phyloP scores from a whole-genome alignment of 1,139 yeast genomes.

The Blastobotrys elegans region DNA sequence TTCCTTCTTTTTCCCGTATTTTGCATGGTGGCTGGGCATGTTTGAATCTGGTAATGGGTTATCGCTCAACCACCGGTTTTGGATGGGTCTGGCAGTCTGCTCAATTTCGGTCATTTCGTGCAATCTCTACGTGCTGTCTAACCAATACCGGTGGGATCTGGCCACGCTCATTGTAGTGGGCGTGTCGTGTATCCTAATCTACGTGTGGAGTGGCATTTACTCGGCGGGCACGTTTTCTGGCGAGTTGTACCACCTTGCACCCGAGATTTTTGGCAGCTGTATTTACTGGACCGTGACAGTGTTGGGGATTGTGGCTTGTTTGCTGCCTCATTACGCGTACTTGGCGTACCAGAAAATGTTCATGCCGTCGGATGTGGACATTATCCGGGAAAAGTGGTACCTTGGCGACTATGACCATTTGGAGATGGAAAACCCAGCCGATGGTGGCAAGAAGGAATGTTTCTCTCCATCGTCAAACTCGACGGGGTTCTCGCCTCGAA shows the following conservation, averaged over 20 bases:
- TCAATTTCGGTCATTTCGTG: constrained; percentile 76
- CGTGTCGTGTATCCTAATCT: constrained; percentile 62
- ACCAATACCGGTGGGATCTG: constrained; percentile 96
- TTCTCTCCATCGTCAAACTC: constrained; percentile 9
- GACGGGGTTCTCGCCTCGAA: constrained; percentile 1
- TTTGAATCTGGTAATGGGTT: constrained; percentile 60
- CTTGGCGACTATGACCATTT: constrained; percentile 22
- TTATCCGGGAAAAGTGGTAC: constrained; percentile 61
- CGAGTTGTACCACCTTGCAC: constrained; percentile 74
- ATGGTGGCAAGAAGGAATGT: constrained; percentile 8
- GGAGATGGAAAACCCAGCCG: constrained; percentile 8
- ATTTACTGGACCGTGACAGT: constrained; percentile 80
- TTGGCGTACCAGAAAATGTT: constrained; percentile 59
- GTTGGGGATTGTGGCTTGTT: constrained; percentile 64
- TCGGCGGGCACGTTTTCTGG: constrained; percentile 53
- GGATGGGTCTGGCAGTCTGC: constrained; percentile 78
- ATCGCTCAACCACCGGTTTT: constrained; percentile 74
- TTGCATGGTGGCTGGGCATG: constrained; percentile 52
- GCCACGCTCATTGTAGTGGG: constrained; percentile 56
- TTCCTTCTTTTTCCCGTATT: constrained; percentile 83
- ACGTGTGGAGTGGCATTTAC: constrained; percentile 92
- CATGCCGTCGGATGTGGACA: constrained; percentile 76
- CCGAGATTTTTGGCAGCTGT: constrained; percentile 64
- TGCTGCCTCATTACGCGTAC: constrained; percentile 69
- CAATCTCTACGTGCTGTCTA: constrained; percentile 70